Evolutionary conservation across 1,284 basidiomycete genomes (phyloP), one percentile per base, ranked within the genome.

Genomic region (Trametes hirsuta): DNA sequence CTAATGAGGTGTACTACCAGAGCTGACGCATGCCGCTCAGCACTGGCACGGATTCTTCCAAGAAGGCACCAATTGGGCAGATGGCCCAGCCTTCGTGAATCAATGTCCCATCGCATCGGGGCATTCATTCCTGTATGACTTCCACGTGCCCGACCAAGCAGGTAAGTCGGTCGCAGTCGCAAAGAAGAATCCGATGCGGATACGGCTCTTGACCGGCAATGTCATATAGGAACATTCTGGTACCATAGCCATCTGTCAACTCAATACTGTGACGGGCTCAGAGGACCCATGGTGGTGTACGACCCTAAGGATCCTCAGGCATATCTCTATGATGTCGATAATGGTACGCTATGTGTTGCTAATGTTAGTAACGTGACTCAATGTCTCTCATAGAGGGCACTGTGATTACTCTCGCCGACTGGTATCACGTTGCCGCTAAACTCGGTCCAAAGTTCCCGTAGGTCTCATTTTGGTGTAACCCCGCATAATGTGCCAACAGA

Each of bases 21-120:
- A 35, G 35, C 49, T 48, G 8, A 51, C 36, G 24, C 11, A 18
- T 44, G 5, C 10, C 24, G 24, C 8, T 30, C 39, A 75, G 74
- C 76, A 77, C 53, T 76, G 76, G 75, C 74, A 75, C 34, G 73
- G 73, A 5, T 53, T 76, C 41, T 72, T 71, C 46, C 75, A 67
- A 69, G 66, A 54, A 52, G 67, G 66, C 66, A 72, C 74, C 2
- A 71, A 67, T 41, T 72, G 69, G 62, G 73, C 72, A 3, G 76
- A 76, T 30, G 75, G 75, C 4, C 60, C 67, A 4, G 67, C 74
- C 1, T 74, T 74, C 49, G 73, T 82, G 25, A 79, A 74, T 37
- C 81, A 83, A 64, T 86, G 84, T 63, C 81, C 82, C 4, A 82
- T 86, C 56, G 73, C 77, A 4, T 75, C 80, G 0, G 74, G 75